phyloP scores from a whole-genome alignment of 1,139 yeast genomes.

The Diutina catenulata region DNA sequence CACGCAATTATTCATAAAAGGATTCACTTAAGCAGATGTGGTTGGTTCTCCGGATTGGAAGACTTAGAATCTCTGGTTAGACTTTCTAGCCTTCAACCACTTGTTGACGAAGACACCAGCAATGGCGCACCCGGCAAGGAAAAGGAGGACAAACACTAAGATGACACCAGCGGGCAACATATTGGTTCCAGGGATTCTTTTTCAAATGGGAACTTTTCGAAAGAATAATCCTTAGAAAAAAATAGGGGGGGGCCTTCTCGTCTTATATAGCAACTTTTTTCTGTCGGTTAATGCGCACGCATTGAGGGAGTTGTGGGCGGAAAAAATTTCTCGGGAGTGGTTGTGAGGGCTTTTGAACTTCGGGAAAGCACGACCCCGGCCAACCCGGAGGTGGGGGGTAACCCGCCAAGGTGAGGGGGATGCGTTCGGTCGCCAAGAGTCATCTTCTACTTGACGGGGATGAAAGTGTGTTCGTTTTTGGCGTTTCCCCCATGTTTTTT shows the following conservation, averaged over 20 bases:
- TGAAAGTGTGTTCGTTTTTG: too few relatives aligned
- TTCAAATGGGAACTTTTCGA: slow-evolving; percentile 3
- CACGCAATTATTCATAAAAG: slow-evolving; percentile 1
- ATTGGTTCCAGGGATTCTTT: slow-evolving; percentile 8
- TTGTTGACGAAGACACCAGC: slow-evolving; percentile 24
- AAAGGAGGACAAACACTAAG: slow-evolving; percentile 35
- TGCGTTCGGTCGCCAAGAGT: too few relatives aligned
- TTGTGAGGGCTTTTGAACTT: too few relatives aligned
- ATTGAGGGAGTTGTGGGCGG: too few relatives aligned
- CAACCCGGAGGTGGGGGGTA: too few relatives aligned
- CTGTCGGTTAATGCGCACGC: slow-evolving; percentile 1
- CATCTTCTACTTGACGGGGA: too few relatives aligned
- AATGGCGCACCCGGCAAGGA: slow-evolving; percentile 29
- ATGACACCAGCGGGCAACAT: slow-evolving; percentile 45
- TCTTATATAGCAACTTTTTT: slow-evolving; percentile 3
- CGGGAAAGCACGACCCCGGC: too few relatives aligned
- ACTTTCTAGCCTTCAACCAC: slow-evolving; percentile 30
- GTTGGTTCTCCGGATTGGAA: slow-evolving; percentile 1
- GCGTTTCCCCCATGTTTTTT: too few relatives aligned
- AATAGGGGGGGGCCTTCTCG: slow-evolving; percentile 3
- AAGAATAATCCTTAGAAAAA: slow-evolving; percentile 5
- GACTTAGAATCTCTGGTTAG: slow-evolving; percentile 36
- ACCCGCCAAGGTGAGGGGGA: too few relatives aligned
- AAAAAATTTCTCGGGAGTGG: slow-evolving; percentile 1
- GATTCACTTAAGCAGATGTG: slow-evolving; percentile 6